Evolutionary conservation across 768 basidiomycete genomes (phyloP).

Genomic region (Aureoboletus auriporus): DNA sequence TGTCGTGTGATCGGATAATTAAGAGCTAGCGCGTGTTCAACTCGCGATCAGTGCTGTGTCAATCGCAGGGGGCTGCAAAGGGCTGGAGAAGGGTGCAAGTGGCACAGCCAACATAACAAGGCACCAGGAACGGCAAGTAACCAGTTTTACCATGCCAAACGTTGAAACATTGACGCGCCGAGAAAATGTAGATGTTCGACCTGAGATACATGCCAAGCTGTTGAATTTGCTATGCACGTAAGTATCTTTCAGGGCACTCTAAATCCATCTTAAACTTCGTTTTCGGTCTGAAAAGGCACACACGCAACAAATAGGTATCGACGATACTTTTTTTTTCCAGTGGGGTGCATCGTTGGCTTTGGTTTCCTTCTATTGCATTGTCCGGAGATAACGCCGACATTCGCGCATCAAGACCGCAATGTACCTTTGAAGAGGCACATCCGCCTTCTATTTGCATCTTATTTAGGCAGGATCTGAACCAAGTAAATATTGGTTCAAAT

Average conservation of each 20-base stretch:
- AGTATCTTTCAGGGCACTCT: background rate
- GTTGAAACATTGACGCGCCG: background rate
- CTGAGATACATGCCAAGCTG: background rate
- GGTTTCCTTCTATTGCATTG: background rate
- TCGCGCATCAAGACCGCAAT: constrained; percentile 14
- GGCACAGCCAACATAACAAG: constrained; percentile 16
- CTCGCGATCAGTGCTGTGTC: constrained; percentile 8
- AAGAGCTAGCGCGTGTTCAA: constrained; percentile 9
- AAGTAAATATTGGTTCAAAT: background rate
- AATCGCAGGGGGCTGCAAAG: constrained; percentile 1
- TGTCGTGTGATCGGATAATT: constrained; percentile 1
- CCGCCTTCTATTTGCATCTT: background rate
- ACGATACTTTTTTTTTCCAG: background rate
- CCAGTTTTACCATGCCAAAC: background rate
- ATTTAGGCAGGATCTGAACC: background rate
- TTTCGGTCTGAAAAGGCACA: background rate
- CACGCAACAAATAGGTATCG: background rate
- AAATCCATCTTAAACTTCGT: background rate
- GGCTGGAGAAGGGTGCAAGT: constrained; percentile 6
- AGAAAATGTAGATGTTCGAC: background rate
- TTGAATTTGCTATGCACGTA: background rate
- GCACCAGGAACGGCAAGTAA: constrained; percentile 19
- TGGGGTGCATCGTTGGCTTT: background rate
- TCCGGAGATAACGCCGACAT: constrained; percentile 12
- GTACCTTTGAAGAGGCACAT: constrained; percentile 1